A percentile compares a stretch with the other conserved stretches of the same genome.
phyloP scores from a whole-genome alignment of 1,284 basidiomycete species.

The Rhodotorula sp. region DNA sequence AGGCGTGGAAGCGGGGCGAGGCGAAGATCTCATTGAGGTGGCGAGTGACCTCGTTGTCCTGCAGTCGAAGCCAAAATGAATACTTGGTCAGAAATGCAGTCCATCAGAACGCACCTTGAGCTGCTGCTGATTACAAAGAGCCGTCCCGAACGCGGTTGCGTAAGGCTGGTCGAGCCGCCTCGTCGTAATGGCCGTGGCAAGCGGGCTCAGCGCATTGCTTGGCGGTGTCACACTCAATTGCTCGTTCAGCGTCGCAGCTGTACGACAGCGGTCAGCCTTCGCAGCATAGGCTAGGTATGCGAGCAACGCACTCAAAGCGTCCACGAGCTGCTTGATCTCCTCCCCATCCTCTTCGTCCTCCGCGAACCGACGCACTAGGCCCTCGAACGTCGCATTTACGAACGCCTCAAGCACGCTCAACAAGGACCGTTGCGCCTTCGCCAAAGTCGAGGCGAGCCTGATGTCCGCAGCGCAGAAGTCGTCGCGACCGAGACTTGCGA shows the following conservation, averaged over 20 bases:
- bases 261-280: neutral
- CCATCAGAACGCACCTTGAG: constrained; percentile 36
- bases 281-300: too few relatives aligned
- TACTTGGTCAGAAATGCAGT: too few relatives aligned
- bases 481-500: constrained; percentile 9
- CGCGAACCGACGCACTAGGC: constrained; percentile 21
- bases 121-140: constrained; percentile 15
- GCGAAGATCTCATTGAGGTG: constrained; percentile 38
- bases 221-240: constrained; percentile 9
- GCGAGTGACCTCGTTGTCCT: constrained; percentile 38
- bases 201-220: constrained; percentile 27
- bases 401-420: neutral
- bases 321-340: neutral
- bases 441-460: constrained; percentile 7
- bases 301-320: constrained; percentile 13
- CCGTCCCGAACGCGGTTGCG: constrained; percentile 7
- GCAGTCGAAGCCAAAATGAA: neutral
- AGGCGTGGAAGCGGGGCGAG: constrained; percentile 16
- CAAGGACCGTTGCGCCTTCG: neutral
- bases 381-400: constrained; percentile 15
- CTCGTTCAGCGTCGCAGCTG: neutral
- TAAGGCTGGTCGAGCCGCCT: constrained; percentile 20
- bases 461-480: constrained; percentile 15
- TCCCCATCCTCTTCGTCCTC: constrained; percentile 19
- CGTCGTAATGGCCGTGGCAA: constrained; percentile 26